Conservation (phyloP, 1,284 basidiomycete genomes). For the Heimioporus retisporus region DNA sequence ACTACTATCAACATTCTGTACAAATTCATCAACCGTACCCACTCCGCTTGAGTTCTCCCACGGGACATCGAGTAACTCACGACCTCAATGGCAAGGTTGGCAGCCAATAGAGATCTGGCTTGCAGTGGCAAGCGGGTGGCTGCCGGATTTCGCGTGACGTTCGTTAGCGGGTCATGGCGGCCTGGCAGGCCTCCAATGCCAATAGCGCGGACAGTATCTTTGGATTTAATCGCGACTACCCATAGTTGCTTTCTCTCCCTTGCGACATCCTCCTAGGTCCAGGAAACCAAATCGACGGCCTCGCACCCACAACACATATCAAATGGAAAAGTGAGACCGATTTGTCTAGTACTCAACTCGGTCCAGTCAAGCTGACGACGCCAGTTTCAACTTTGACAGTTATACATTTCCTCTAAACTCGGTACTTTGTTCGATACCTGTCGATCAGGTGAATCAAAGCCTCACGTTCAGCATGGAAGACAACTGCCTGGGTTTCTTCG, state of each 20-base stretch:
- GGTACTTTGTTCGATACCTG: too few relatives aligned
- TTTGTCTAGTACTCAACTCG: too few relatives aligned
- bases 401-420: too few relatives aligned
- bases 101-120: constrained; percentile 16
- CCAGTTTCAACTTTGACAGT: too few relatives aligned
- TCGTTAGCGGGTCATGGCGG: constrained; percentile 1
- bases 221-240: constrained; percentile 13
- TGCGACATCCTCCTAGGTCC: neutral
- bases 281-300: too few relatives aligned
- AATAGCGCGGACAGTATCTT: neutral
- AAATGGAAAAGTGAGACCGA: too few relatives aligned
- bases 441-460: too few relatives aligned
- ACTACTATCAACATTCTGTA: too few relatives aligned
- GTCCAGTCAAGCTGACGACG: too few relatives aligned
- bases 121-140: constrained; percentile 7
- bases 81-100: constrained; percentile 7
- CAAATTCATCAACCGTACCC: too few relatives aligned
- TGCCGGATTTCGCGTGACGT: neutral
- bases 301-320: too few relatives aligned
- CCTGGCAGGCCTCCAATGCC: constrained; percentile 22
- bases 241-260: neutral
- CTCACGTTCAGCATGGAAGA: neutral
- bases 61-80: constrained; percentile 2
- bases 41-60: constrained; percentile 17
- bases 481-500: too few relatives aligned